Base-by-base conservation (phyloP, 257 asterid species). In the Nicotiana paniculata region DNA sequence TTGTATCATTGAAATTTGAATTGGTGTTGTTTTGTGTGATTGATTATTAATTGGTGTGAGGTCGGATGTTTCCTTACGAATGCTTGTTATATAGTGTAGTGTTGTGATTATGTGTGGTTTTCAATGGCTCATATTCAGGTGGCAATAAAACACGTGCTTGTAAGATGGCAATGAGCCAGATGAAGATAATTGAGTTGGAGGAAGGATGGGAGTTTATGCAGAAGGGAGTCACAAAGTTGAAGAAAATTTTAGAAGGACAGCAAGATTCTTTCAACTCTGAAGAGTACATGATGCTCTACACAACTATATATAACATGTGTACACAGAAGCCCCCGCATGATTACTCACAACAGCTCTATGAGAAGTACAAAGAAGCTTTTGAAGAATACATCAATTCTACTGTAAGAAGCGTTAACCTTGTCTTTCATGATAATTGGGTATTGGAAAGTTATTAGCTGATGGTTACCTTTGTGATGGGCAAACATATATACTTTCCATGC, bases 191-290 rank as follows among this genome's bases (percentile, higher is more conserved):
- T 3, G 90, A 82, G 11, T 79, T 85, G 81, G 88, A 84, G 1
- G 86, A 88, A 82, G 95, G 91, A 84, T 90, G 91, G 92, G 55
- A 61, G 24, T 66, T 80, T 81, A 85, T 91, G 90, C 84, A 88
- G 79, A 68, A 26, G 21, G 91, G 90, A 12, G 77, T 91, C 80
- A 39, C 65, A 32, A 91, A 91, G 68, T 21, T 89, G 86, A 91
- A 78, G 82, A 64, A 6, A 10, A 89, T 90, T 67, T 77, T 91
- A 64, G 93, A 88, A 84, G 93, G 85, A 43, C 30, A 32, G 0
- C 72, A 63, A 0, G 82, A 83, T 12, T 21, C 84, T 0, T 89
- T 91, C 68, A 86, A 66, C 82, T 35, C 90, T 0, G 92, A 88
- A 54, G 95, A 91, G 82, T 83, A 89, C 85, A 90, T 90, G 80